Percentiles rank a stretch among this genome's conserved stretches.
phyloP scores from a whole-genome alignment of 78 protist genomes.

The slime mould (Dictyostelium discoideum) region DNA sequence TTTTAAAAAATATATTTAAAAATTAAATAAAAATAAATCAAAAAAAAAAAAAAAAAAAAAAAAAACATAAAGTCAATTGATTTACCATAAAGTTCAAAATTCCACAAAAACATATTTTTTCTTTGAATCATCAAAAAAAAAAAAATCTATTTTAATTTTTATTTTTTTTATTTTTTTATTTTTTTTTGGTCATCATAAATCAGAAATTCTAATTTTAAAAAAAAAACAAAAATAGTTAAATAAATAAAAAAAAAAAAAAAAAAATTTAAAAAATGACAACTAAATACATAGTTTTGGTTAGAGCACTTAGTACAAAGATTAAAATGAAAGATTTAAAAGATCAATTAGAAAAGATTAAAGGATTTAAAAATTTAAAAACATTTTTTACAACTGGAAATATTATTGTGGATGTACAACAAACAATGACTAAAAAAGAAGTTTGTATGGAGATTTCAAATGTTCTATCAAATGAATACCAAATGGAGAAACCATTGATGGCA shows the following conservation, averaged over 20 bases:
- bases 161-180: no score
- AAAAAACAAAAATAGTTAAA: no score
- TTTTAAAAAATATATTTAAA: no score
- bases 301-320: background rate
- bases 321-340: background rate
- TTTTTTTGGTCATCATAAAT: no score
- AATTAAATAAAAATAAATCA: no score
- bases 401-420: background rate
- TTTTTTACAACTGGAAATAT: constrained; percentile 5
- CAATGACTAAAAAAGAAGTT: background rate
- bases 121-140: no score
- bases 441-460: background rate
- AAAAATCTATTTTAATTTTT: no score
- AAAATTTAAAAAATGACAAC: background rate
- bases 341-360: background rate
- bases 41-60: no score
- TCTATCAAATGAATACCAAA: background rate
- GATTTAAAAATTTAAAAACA: background rate
- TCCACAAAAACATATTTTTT: no score
- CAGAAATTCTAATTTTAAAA: no score
- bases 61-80: no score
- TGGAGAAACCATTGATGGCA: background rate
- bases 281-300: background rate
- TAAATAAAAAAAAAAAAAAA: background rate
- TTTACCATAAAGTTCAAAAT: no score